Conservation (phyloP, 78 protist genomes). For the Anaeramoeba flamelloides region DNA sequence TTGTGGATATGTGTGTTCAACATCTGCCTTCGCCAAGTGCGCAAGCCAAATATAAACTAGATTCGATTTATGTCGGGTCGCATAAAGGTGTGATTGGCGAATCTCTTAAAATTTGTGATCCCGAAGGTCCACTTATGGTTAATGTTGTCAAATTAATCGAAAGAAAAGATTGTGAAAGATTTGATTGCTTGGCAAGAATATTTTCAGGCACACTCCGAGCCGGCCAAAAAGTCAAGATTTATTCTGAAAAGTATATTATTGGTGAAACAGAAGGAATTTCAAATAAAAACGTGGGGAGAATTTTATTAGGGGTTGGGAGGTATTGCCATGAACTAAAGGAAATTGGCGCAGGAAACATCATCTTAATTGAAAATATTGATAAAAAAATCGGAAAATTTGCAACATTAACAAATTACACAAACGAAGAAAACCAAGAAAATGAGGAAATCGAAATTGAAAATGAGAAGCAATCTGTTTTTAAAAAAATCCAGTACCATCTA, state of each 20-base stretch:
- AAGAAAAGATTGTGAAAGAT: neutral
- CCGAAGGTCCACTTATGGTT: neutral
- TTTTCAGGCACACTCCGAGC: slow-evolving; percentile 53
- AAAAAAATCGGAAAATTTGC: slow-evolving; percentile 23
- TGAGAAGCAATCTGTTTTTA: neutral
- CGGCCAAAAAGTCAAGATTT: slow-evolving; percentile 42
- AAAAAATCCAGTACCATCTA: slow-evolving; percentile 19
- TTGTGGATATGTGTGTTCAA: slow-evolving; percentile 50
- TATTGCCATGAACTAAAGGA: slow-evolving; percentile 46
- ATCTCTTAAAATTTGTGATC: neutral
- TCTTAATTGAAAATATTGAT: slow-evolving; percentile 80
- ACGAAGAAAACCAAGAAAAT: too few species aligned
- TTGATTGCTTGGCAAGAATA: slow-evolving; percentile 42
- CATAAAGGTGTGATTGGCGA: neutral
- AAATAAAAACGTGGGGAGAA: neutral
- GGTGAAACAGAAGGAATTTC: slow-evolving; percentile 81
- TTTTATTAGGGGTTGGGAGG: slow-evolving; percentile 42
- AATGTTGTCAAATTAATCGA: neutral
- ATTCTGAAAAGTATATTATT: slow-evolving; percentile 74
- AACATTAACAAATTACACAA: slow-evolving; percentile 7
- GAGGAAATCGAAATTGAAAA: too few species aligned
- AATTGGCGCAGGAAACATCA: slow-evolving; percentile 75
- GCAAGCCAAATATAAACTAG: slow-evolving; percentile 30
- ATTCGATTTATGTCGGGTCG: neutral
- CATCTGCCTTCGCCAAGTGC: slow-evolving; percentile 62